These are phyloP conservation scores for Monosporascus sp. DNA, from an alignment of 2,329 filamentous ascomycete species.

Conservation along the genomic window DNA sequence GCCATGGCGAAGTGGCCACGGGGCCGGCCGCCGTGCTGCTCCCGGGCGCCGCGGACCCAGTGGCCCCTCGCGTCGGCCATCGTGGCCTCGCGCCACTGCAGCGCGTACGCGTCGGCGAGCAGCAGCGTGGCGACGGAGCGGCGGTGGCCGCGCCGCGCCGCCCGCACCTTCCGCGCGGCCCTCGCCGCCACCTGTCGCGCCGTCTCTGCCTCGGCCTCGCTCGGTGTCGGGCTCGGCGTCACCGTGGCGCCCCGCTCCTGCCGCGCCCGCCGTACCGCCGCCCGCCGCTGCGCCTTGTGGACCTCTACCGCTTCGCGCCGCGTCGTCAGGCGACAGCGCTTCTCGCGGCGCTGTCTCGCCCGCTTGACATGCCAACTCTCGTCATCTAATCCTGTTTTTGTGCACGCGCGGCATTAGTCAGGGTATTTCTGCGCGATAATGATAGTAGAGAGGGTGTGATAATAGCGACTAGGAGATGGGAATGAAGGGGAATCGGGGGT, in stretches of 20 bases:
- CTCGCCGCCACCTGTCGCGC: not conserved
- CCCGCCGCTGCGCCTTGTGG: not conserved
- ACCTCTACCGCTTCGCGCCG: no score
- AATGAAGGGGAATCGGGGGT: not conserved
- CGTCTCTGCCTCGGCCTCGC: slow-evolving; percentile 1
- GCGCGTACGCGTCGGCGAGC: not conserved
- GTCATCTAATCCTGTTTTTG: not conserved
- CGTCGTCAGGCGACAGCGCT: no score
- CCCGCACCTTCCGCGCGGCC: not conserved
- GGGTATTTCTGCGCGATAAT: no score
- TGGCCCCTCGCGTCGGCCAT: not conserved
- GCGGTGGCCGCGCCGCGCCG: not conserved
- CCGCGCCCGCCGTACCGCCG: not conserved
- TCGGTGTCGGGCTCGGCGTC: slow-evolving; percentile 4
- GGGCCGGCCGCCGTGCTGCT: not conserved
- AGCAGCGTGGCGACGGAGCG: not conserved
- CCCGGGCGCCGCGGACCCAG: not conserved
- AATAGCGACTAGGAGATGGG: not conserved
- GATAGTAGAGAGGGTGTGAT: not conserved
- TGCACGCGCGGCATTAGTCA: not conserved
- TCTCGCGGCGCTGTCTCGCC: not conserved
- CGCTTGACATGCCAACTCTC: not conserved
- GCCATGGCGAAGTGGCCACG: not conserved
- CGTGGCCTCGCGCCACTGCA: not conserved
- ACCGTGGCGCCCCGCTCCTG: not conserved